Evolutionary conservation across 2,329 filamentous ascomycete species (phyloP), one percentile per base, ranked within the genome.

Genomic region (Pseudogymnoascus sp.): DNA sequence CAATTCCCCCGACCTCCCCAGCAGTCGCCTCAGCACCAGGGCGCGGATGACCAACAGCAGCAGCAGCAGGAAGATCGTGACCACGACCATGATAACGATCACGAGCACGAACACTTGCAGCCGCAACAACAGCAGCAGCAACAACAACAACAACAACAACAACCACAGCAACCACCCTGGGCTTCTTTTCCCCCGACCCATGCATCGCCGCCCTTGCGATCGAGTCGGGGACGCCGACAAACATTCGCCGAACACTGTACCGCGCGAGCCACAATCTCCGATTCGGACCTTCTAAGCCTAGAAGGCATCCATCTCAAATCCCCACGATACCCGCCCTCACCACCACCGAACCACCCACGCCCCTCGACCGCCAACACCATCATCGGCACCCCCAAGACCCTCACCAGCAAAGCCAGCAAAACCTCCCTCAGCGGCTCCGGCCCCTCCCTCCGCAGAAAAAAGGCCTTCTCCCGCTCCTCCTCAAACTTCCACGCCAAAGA

Each of bases 231-330:
- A 16, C 37, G 37, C 37, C 37, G n/a, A 37, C 36, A 37, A 41
- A 41, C 37, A 14, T 41, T 16, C n/a, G n/a, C 37, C 6, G 37
- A 41, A 2, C 37, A 41, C 6, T 41, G 37, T 6, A 41, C 69
- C 64, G 69, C 69, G 23, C 71, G 69, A 69, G 71, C 72, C 63
- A 67, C 71, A 60, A 68, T 72, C n/a, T 73, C 72, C 37, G 71
- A 74, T 41, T 71, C 67, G 8, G 71, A 73, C 41, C 66, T 74
- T 8, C 70, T 73, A 41, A 71, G 69, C 62, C 68, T 74, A 31
- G 71, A 73, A 64, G 67, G 66, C 3, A 73, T 74, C 41, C 67
- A 60, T 19, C 64, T 73, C 19, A 65, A 69, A 25, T 68, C 72
- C 16, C 71, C 71, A 65, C 66, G 68, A 23, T 65, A 69, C 25